Evolutionary conservation across 495 filamentous ascomycete species (phyloP), one percentile per base, ranked within the genome.

Genomic region (Tuber borchii): DNA sequence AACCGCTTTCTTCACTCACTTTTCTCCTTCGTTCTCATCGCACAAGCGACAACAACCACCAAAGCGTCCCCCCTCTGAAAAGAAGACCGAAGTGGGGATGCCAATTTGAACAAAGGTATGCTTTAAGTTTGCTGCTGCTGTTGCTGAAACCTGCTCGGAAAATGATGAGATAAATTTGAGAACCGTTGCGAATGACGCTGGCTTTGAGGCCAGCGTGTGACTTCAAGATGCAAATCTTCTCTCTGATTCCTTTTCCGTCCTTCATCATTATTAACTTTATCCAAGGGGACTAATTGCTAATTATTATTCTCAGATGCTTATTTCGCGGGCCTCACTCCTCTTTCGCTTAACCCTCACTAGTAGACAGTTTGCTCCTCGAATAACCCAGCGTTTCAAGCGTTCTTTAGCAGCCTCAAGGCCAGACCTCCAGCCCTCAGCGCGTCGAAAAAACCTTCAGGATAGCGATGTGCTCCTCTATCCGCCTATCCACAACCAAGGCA

Each of bases 101-200:
- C 56, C 56, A 34, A 65, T 65, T 65, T 34, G 26, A 34, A 2
- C 26, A 34, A 65, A 65, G 56, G 56, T 65, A 34, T 34, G 26
- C 9, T 76, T 74, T 80, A 75, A 75, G 79, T 80, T 75, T 68
- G 75, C 70, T 69, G 65, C 68, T 72, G 75, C 61, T 80, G 46
- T 74, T 77, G 78, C 74, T 70, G 61, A 73, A 48, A 79, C 75
- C 79, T 65, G 56, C 31, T 14, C 4, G 26, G 56, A 75, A 81
- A 72, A 85, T 86, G 88, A 90, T 87, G 88, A 90, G 83, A 83
- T 85, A 69, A 82, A 81, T 82, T 82, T 76, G 84, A 81, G 94
- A 97, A 97, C 93, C 94, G 93, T 93, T 97, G 94, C 94, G 92
- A 92, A 90, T 94, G 93, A 95, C 72, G 74, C 81, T 72, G 51